phyloP scores from a whole-genome alignment of 2,329 filamentous ascomycete genomes.

The Fusarium sp. region DNA sequence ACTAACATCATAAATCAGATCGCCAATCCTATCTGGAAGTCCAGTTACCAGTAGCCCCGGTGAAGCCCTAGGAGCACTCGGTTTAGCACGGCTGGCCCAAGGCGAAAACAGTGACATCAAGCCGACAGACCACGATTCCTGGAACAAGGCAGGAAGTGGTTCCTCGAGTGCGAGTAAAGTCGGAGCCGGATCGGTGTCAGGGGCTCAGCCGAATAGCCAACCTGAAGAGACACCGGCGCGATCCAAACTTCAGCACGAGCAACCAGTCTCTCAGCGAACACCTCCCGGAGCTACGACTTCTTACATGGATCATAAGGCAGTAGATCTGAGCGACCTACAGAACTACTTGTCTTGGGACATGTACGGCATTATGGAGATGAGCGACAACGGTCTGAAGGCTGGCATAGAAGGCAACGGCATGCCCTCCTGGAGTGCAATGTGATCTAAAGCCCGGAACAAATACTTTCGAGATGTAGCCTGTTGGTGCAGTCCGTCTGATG shows the following conservation, averaged over 20 bases:
- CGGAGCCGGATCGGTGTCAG: slow-evolving; percentile 29
- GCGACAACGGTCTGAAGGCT: slow-evolving; percentile 53
- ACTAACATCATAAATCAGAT: slow-evolving; percentile 32
- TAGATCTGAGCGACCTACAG: slow-evolving; percentile 56
- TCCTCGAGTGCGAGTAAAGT: slow-evolving; percentile 34
- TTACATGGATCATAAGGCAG: slow-evolving; percentile 52
- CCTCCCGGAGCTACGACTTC: slow-evolving; percentile 37
- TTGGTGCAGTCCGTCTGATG: background rate
- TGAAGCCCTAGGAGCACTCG: slow-evolving; percentile 42
- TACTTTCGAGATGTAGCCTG: too few relatives aligned
- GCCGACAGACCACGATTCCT: slow-evolving; percentile 23
- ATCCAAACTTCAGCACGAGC: slow-evolving; percentile 55
- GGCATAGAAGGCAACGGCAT: slow-evolving; percentile 53
- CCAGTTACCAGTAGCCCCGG: slow-evolving; percentile 37
- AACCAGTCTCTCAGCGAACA: slow-evolving; percentile 49
- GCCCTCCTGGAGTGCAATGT: slow-evolving; percentile 49
- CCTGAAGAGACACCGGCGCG: slow-evolving; percentile 44
- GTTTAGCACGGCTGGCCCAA: slow-evolving; percentile 42
- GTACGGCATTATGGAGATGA: slow-evolving; percentile 58
- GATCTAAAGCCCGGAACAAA: too few relatives aligned
- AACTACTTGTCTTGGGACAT: slow-evolving; percentile 57
- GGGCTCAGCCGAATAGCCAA: slow-evolving; percentile 24
- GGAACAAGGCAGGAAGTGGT: slow-evolving; percentile 27
- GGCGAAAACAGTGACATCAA: slow-evolving; percentile 41
- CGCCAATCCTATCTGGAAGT: slow-evolving; percentile 34